A percentile compares a stretch with the other conserved stretches of the same genome.
Evolutionary conservation across 2,329 filamentous ascomycete genomes (phyloP).

Genomic region (Microcyclosporella mali): DNA sequence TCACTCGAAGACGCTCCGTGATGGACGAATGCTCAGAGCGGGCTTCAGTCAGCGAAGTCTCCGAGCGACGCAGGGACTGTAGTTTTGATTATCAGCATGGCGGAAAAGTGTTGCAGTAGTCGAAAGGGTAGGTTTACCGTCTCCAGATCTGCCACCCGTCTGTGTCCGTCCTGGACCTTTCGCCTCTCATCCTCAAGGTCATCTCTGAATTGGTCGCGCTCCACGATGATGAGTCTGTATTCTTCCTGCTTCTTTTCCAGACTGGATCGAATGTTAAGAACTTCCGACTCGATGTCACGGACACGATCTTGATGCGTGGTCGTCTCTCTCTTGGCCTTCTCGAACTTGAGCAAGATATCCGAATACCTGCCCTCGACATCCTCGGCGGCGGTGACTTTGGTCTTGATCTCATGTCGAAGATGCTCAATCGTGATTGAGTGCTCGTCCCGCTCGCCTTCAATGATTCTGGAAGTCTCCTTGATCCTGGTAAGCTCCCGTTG

Average conservation of each 20-base stretch:
- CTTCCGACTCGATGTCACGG: constrained; percentile 21
- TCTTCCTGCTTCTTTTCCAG: constrained; percentile 25
- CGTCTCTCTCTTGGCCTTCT: constrained; percentile 24
- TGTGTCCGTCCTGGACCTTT: constrained; percentile 20
- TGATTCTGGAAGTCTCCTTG: constrained; percentile 22
- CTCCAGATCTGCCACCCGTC: constrained; percentile 19
- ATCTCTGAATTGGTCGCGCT: constrained; percentile 24
- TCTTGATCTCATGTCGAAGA: constrained; percentile 25
- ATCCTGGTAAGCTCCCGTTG: constrained; percentile 23
- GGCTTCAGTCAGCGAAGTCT: constrained; percentile 18
- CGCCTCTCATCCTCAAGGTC: constrained; percentile 23
- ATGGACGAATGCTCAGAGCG: constrained; percentile 20
- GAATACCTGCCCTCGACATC: constrained; percentile 21
- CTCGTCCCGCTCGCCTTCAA: constrained; percentile 29
- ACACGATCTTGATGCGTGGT: constrained; percentile 23
- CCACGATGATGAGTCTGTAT: constrained; percentile 21
- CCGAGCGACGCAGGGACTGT: constrained; percentile 20
- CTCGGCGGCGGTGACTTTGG: constrained; percentile 19
- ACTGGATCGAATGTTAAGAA: constrained; percentile 18
- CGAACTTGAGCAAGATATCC: constrained; percentile 21
- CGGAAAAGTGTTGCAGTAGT: too few relatives aligned
- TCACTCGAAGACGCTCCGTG: constrained; percentile 22
- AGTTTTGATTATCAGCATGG: too few relatives aligned
- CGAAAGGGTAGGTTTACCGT: too few relatives aligned
- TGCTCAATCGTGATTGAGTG: constrained; percentile 24